Percentiles rank a stretch among this genome's conserved stretches.
Evolutionary conservation across 768 basidiomycete species (phyloP).

Genomic region (Amanita pallidorosea): DNA sequence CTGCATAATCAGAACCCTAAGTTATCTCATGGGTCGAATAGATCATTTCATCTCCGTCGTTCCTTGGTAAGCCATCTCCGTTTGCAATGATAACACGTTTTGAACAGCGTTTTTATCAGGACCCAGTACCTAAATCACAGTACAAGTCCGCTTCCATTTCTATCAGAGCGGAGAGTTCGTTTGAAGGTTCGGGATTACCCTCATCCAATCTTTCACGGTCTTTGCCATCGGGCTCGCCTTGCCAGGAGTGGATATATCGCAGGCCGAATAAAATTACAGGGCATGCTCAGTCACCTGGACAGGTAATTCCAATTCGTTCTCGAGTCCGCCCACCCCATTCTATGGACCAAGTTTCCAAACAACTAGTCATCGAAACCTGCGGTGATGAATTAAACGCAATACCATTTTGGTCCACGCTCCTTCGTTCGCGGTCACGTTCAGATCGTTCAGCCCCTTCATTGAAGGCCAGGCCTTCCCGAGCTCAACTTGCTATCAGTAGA

Average conservation of each 20-base stretch:
- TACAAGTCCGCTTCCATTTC: not conserved
- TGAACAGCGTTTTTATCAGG: not conserved
- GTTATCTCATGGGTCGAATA: not conserved
- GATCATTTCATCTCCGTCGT: not conserved
- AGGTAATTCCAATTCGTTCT: slow-evolving; percentile 10
- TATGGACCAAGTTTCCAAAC: not conserved
- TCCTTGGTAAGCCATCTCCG: not conserved
- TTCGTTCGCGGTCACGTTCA: slow-evolving; percentile 24
- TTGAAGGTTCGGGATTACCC: not conserved
- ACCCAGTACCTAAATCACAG: not conserved
- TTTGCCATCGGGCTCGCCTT: slow-evolving; percentile 10
- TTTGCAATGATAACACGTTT: not conserved
- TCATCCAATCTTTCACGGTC: slow-evolving; percentile 10
- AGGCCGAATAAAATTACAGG: slow-evolving; percentile 23
- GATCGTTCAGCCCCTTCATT: slow-evolving; percentile 22
- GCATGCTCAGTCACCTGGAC: slow-evolving; percentile 13
- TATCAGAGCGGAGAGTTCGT: not conserved
- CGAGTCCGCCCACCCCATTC: not conserved
- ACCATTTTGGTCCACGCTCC: slow-evolving; percentile 27
- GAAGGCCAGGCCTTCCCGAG: slow-evolving; percentile 22
- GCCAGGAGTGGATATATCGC: slow-evolving; percentile 39
- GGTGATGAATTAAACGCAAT: not conserved
- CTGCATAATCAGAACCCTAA: not conserved
- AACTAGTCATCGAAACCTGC: not conserved
- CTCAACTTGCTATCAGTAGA: slow-evolving; percentile 15